Evolutionary conservation across 345 rosid genomes (phyloP).

Genomic region (Ceriops decandra): DNA sequence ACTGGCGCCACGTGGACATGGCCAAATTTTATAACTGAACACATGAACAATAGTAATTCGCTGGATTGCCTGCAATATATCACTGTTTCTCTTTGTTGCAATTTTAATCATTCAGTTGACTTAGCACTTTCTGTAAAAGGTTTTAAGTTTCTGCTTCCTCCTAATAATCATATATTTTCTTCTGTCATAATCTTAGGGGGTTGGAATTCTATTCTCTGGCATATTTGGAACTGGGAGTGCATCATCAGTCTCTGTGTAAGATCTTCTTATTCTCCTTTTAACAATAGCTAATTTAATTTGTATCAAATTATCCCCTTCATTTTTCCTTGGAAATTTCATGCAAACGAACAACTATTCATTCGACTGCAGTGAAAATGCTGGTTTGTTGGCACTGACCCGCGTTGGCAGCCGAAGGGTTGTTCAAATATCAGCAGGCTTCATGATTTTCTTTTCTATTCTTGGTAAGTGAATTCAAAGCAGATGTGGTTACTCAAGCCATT

Average conservation of each 20-base stretch:
- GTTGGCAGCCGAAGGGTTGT: slow-evolving; percentile 94
- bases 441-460: slow-evolving; percentile 92
- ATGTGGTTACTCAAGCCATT: not conserved
- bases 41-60: not conserved
- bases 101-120: not conserved
- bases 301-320: not conserved
- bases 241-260: slow-evolving; percentile 87
- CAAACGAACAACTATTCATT: slow-evolving; percentile 4
- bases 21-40: not conserved
- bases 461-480: slow-evolving; percentile 40
- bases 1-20: no score
- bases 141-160: not conserved
- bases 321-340: not conserved
- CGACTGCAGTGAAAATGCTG: slow-evolving; percentile 75
- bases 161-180: not conserved
- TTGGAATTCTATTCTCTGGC: slow-evolving; percentile 85
- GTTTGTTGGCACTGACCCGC: slow-evolving; percentile 77
- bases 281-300: not conserved
- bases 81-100: not conserved
- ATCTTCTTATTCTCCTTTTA: not conserved
- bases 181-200: slow-evolving; percentile 48
- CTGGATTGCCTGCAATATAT: not conserved
- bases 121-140: not conserved
- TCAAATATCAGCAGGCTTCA: slow-evolving; percentile 87
- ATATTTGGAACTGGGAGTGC: slow-evolving; percentile 94